phyloP scores from a whole-genome alignment of 192 early-diverging fungal species.

The Podila minutissima region DNA sequence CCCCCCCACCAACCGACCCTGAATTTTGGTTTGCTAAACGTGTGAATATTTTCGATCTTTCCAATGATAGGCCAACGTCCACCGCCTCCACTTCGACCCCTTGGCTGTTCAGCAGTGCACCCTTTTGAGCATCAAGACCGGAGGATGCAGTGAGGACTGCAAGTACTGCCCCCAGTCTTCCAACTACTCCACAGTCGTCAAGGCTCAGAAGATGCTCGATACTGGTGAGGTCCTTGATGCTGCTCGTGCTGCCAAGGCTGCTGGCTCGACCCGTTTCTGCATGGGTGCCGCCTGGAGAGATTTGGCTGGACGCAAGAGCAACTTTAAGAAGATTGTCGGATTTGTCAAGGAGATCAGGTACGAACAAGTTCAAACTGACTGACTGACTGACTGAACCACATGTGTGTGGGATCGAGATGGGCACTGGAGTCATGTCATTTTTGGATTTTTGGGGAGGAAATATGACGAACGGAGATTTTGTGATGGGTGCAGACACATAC shows the following conservation, averaged over 20 bases:
- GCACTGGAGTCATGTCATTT: too few relatives aligned
- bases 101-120: constrained; percentile 84
- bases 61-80: constrained; percentile 70
- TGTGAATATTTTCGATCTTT: background rate
- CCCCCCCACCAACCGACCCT: too few relatives aligned
- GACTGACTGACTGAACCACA: too few relatives aligned
- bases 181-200: constrained; percentile 72
- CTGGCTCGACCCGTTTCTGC: constrained; percentile 83
- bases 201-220: constrained; percentile 76
- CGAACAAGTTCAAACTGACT: background rate
- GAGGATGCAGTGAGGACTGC: constrained; percentile 87
- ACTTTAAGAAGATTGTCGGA: constrained; percentile 80
- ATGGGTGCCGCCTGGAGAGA: constrained; percentile 92
- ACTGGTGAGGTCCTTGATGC: constrained; percentile 75
- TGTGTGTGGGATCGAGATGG: too few relatives aligned
- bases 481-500: too few relatives aligned
- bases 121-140: constrained; percentile 83
- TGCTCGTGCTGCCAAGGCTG: constrained; percentile 78
- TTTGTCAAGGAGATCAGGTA: constrained; percentile 82
- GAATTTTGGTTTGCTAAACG: background rate
- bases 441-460: too few relatives aligned
- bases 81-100: constrained; percentile 74
- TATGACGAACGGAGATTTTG: too few relatives aligned
- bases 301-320: constrained; percentile 79
- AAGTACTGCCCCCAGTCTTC: constrained; percentile 87